Base-by-base conservation (phyloP, 768 basidiomycete genomes). In the Mycena vitilis region DNA sequence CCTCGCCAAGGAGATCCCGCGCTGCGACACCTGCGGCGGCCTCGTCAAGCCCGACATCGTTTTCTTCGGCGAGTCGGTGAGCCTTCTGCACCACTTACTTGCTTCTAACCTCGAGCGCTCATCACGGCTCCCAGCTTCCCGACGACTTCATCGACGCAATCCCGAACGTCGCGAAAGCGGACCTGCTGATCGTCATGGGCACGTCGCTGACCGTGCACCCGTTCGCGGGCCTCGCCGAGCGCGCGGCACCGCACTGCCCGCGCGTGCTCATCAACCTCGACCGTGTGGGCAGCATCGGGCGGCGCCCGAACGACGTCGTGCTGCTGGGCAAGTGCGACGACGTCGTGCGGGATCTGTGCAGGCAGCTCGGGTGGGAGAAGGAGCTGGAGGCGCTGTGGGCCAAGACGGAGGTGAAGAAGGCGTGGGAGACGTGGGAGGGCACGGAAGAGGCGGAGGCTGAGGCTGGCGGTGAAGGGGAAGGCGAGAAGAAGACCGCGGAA, bases 11-110 rank as follows among this genome's bases (percentile, higher is more conserved):
- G 78, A 87, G 68, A 88, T 94, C 16, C 89, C 95, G 7, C 84
- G 80, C 55, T 98, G 97, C 76, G 77, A 77, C 36, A 65, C 64
- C 5, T 95, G 95, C 70, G 82, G 80, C 1, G 95, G 94, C 0
- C 82, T 94, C 45, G 90, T 96, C 18, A 95, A 96, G 78, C 95
- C 95, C n/a, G 93, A 97, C 74, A 97, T 97, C 49, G 94, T 97
- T 15, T 96, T 97, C 80, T 96, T 97, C 74, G 95, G 96, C 25
- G 93, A 95, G 79, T 38, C 36, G 58, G 12, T 54, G 38, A 13
- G 30, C 30, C 2, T 30, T 5, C 30, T 30, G 2, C n/a, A n/a
- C n/a, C n/a, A n/a, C 30, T 30, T 30, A 30, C 30, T 30, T 3
- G 30, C 30, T 30, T 3, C 3, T 30, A 30, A 2, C 3, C 30